Evolutionary conservation across 202 grass and related monocot species (phyloP), one percentile per base, ranked within the genome.

Genomic region (Bolboschoenoplectus hybrid): DNA sequence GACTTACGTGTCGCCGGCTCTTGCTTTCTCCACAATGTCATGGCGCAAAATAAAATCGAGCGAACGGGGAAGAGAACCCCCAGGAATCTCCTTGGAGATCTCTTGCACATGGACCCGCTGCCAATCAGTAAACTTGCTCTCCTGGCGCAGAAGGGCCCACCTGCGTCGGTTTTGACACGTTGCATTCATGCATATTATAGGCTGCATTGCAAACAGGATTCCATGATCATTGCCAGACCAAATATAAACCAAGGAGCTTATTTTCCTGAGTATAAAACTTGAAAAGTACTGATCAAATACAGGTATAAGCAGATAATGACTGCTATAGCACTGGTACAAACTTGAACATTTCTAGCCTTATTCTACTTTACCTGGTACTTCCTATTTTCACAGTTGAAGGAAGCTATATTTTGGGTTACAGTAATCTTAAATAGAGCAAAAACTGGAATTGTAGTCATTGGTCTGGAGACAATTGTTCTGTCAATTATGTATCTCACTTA

Each of bases 111-210:
- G 90, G 56, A 98, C 93, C 51, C 96, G 53, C 81, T 96, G 96
- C 96, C 93, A 98, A 89, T 98, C 96, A 56, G 93, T 94, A 80
- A 98, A 98, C 86, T 92, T 95, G 89, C 96, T 98, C 53, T 98
- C 96, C 89, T 98, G 96, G 1, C 96, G 90, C 66, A 96, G 90
- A 81, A 98, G 92, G 36, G 96, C 93, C 96, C 96, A 98, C 46
- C 86, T 95, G 53, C 90, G 88, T 72, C 96, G 87, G 64, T 91
- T 94, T 88, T 90, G 90, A 86, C 96, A 98, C 65, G 91, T 94
- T 13, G 91, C 96, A 19, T 98, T 98, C 46, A 92, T 86, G 7
- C 96, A 98, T 78, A 95, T 98, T 77, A 95, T 92, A n/a, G 96
- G 96, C 96, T 98, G 56, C 8, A 85, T 46, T 70, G 39, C 70